Percentiles rank a stretch among this genome's conserved stretches.
Evolutionary conservation across 148 eudicot genomes (phyloP).

Genomic region (Nyssa sinensis): DNA sequence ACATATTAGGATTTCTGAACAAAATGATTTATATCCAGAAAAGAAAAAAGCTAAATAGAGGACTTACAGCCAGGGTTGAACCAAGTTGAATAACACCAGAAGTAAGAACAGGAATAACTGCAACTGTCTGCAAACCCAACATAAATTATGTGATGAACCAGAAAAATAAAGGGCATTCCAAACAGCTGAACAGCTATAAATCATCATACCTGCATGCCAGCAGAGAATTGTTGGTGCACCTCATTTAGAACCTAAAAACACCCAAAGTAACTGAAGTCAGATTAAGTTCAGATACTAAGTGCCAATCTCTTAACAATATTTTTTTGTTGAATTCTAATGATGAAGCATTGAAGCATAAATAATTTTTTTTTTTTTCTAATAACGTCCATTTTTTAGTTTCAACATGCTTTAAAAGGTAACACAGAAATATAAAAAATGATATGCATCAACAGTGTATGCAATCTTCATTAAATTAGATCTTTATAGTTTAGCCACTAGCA

Average conservation of each 20-base stretch:
- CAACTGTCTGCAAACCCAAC: constrained; percentile 70
- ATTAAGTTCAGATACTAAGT: constrained; percentile 1
- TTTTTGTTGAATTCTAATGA: neutral
- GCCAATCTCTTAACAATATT: neutral
- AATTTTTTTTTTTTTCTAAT: neutral
- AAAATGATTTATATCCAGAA: neutral
- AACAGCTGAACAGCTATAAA: neutral
- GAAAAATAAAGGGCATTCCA: neutral
- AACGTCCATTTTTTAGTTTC: neutral
- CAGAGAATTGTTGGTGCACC: constrained; percentile 63
- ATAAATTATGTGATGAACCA: constrained; percentile 3
- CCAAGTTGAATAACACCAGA: constrained; percentile 96
- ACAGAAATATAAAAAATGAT: neutral
- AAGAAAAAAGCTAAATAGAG: neutral
- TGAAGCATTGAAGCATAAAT: neutral
- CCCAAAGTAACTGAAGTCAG: constrained; percentile 20
- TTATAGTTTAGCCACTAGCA: neutral
- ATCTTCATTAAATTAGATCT: neutral
- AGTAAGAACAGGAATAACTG: constrained; percentile 75
- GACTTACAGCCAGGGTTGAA: constrained; percentile 70
- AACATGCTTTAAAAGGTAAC: neutral
- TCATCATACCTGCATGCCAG: constrained; percentile 76
- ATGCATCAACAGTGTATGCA: neutral
- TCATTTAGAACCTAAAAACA: constrained; percentile 68
- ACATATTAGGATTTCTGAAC: neutral